A percentile compares a stretch with the other conserved stretches of the same genome.
Conservation (phyloP, 2,329 filamentous ascomycete species). For the Zymoseptoria tritici region DNA sequence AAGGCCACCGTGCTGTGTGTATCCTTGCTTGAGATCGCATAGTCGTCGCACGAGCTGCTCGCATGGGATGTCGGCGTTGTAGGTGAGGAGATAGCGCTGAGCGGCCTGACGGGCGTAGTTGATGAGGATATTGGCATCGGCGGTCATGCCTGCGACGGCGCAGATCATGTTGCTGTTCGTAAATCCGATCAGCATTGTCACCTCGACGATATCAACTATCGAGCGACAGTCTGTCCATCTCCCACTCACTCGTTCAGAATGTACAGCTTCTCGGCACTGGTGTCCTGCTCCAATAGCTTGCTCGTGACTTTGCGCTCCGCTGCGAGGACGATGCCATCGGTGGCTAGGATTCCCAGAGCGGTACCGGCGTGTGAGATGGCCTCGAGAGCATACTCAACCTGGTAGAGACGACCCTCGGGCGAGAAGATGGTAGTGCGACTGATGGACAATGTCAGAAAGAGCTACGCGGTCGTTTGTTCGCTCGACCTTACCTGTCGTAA, state of each 20-base stretch:
- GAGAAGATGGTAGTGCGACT: conserved; percentile 90
- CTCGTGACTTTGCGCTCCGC: conserved; percentile 98
- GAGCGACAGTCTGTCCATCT: background rate
- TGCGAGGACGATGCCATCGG: conserved; percentile 96
- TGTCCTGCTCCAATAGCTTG: conserved; percentile 98
- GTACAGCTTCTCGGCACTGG: conserved; percentile 98
- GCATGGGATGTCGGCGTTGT: conserved; percentile 99
- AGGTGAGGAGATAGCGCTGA: conserved; percentile 94
- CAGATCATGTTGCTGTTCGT: conserved; percentile 92
- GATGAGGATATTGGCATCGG: conserved; percentile 99
- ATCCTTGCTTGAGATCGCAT: conserved; percentile 97
- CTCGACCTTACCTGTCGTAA: conserved; percentile 24
- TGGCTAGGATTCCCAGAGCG: conserved; percentile 89
- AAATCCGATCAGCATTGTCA: background rate
- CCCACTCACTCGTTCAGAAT: conserved; percentile 84
- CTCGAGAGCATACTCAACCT: conserved; percentile 98
- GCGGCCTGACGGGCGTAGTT: conserved; percentile 97
- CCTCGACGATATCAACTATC: conserved; percentile 8
- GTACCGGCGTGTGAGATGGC: conserved; percentile 98
- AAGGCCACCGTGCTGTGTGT: conserved; percentile 97
- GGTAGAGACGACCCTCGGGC: conserved; percentile 93
- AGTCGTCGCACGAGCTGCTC: conserved; percentile 94
- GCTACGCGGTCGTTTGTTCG: background rate
- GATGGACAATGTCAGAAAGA: conserved; percentile 5
- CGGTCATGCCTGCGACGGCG: conserved; percentile 97